phyloP scores from a whole-genome alignment of 495 filamentous ascomycete species.

The Lasiosphaeriaceae sp. region DNA sequence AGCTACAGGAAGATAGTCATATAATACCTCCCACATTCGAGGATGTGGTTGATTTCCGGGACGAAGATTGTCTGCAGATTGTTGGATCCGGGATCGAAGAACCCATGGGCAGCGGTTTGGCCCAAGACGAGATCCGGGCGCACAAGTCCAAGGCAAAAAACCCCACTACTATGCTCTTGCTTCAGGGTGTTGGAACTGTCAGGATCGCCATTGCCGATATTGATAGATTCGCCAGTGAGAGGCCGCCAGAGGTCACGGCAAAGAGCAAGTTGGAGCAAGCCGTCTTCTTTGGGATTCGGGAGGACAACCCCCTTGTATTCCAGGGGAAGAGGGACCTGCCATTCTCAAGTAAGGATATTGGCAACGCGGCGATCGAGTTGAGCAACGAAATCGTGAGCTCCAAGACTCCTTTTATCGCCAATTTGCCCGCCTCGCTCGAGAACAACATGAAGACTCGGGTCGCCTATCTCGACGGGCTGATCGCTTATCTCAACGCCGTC shows the following conservation, averaged over 20 bases:
- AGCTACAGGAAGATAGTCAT: slow-evolving; percentile 62
- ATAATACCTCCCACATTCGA: slow-evolving; percentile 63
- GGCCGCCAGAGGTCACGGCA: slow-evolving; percentile 59
- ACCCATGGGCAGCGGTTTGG: slow-evolving; percentile 34
- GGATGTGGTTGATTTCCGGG: slow-evolving; percentile 77
- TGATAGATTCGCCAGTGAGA: slow-evolving; percentile 45
- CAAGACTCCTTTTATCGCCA: slow-evolving; percentile 64
- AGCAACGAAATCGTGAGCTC: slow-evolving; percentile 81
- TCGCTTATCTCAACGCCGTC: slow-evolving; percentile 58
- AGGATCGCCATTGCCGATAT: slow-evolving; percentile 60
- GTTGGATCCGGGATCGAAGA: slow-evolving; percentile 60
- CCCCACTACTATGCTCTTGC: slow-evolving; percentile 66
- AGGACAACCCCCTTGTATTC: slow-evolving; percentile 78
- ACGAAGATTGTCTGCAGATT: slow-evolving; percentile 57
- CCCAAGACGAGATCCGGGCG: slow-evolving; percentile 37
- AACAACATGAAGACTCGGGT: slow-evolving; percentile 70
- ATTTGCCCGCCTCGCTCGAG: slow-evolving; percentile 68
- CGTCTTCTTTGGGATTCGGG: slow-evolving; percentile 80
- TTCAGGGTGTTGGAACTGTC: slow-evolving; percentile 76
- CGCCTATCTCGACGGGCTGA: slow-evolving; percentile 67
- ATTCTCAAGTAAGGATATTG: slow-evolving; percentile 66
- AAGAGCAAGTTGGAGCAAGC: slow-evolving; percentile 91
- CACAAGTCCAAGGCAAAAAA: slow-evolving; percentile 52
- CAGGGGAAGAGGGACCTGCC: slow-evolving; percentile 55
- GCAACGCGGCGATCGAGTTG: slow-evolving; percentile 70